phyloP scores from a whole-genome alignment of 495 filamentous ascomycete species.

The Astrocystis sublimbata region DNA sequence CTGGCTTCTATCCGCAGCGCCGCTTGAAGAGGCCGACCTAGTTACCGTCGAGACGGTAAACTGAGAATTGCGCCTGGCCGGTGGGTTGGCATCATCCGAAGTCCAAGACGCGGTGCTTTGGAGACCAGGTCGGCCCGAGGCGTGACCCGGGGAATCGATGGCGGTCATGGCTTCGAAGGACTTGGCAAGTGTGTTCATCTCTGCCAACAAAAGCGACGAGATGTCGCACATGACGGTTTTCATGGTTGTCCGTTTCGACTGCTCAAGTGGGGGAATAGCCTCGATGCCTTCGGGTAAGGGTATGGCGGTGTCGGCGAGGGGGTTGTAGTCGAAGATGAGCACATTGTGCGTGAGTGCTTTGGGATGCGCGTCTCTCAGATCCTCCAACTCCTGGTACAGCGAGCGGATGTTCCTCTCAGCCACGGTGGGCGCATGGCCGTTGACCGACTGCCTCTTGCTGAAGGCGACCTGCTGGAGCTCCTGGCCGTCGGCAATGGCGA shows the following conservation, averaged over 20 bases:
- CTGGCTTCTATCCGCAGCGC: conserved; percentile 47
- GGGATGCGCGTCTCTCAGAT: conserved; percentile 69
- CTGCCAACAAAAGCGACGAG: conserved; percentile 77
- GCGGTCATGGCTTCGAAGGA: conserved; percentile 76
- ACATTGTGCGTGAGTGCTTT: conserved; percentile 76
- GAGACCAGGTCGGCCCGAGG: conserved; percentile 32
- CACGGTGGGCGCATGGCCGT: conserved; percentile 45
- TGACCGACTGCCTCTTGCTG: conserved; percentile 47
- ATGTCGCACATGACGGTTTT: conserved; percentile 94
- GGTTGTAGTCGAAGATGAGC: conserved; percentile 72
- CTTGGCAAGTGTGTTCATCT: conserved; percentile 83
- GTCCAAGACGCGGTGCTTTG: conserved; percentile 38
- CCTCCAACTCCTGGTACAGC: conserved; percentile 66
- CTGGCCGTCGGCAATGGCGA: conserved; percentile 74
- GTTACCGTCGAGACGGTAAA: conserved; percentile 41
- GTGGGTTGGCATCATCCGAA: conserved; percentile 35
- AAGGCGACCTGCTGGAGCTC: conserved; percentile 54
- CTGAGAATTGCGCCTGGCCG: conserved; percentile 57
- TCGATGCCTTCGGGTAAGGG: conserved; percentile 63
- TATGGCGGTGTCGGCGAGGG: conserved; percentile 41
- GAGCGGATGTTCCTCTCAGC: conserved; percentile 49
- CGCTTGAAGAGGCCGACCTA: conserved; percentile 52
- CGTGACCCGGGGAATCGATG: conserved; percentile 71
- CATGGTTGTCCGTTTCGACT: conserved; percentile 82
- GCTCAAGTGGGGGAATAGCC: conserved; percentile 68